Percentiles rank a stretch among this genome's conserved stretches.
These are phyloP conservation scores for Forsythia suspensa DNA, from an alignment of 257 asterid species.

Conservation along the genomic window DNA sequence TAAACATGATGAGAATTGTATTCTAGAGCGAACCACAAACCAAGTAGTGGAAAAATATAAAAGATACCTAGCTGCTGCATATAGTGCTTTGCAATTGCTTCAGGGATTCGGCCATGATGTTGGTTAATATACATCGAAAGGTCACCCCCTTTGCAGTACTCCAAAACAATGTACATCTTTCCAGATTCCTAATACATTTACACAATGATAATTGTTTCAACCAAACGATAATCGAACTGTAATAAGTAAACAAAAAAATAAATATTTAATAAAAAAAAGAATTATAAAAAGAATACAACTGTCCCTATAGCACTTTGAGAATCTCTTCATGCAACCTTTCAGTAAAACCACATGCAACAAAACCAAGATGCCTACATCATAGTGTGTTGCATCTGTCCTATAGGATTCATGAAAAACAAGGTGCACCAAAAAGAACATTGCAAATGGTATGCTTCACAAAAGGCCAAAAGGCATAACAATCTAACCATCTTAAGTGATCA, in stretches of 20 bases:
- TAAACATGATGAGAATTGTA: not conserved
- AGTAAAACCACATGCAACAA: not conserved
- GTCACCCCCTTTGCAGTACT: conserved; percentile 96
- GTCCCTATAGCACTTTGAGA: not conserved
- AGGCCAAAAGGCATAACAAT: conserved; percentile 3
- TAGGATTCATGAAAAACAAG: not conserved
- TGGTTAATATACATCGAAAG: conserved; percentile 71
- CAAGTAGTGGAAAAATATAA: not conserved
- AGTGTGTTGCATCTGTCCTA: not conserved
- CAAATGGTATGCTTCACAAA: not conserved
- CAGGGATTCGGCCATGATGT: conserved; percentile 75
- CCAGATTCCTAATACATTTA: conserved; percentile 66
- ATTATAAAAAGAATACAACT: conserved; percentile 5
- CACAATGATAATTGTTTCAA: not conserved
- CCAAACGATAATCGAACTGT: not conserved
- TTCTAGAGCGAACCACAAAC: conserved; percentile 6
- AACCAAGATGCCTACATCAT: not conserved
- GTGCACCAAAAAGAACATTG: conserved; percentile 6
- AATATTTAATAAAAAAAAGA: not conserved
- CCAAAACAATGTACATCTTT: conserved; percentile 80
- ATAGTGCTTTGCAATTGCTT: conserved; percentile 83
- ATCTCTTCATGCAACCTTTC: conserved; percentile 9
- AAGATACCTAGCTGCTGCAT: conserved; percentile 86
- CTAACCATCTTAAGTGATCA: conserved; percentile 9
- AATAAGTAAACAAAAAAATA: not conserved